These are phyloP conservation scores for Protomyces gravidus DNA, from an alignment of 1,139 yeast species.

Conservation along the genomic window DNA sequence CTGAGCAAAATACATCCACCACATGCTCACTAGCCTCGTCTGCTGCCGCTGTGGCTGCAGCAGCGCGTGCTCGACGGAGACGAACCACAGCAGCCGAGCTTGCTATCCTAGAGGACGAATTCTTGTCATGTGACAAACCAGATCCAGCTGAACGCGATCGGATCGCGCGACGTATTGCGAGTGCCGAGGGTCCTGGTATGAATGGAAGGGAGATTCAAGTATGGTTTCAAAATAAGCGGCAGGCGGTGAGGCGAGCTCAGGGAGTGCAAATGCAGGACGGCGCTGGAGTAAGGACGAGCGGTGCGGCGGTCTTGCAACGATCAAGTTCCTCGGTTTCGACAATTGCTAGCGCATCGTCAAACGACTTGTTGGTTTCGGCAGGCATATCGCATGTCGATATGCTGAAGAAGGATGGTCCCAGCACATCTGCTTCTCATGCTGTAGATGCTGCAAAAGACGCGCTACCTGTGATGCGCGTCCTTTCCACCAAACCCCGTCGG, in stretches of 20 bases:
- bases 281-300: neutral
- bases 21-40: too few species aligned
- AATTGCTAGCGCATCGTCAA: neutral
- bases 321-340: neutral
- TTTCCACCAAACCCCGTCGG: neutral
- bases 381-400: neutral
- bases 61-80: constrained; percentile 89
- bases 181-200: constrained; percentile 16
- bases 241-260: constrained; percentile 52
- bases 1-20: too few species aligned
- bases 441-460: neutral
- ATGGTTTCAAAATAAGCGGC: constrained; percentile 97
- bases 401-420: neutral
- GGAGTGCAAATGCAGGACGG: neutral
- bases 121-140: constrained; percentile 72
- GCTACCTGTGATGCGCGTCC: neutral
- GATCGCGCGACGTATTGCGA: constrained; percentile 9
- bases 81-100: constrained; percentile 88
- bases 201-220: constrained; percentile 42
- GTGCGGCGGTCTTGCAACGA: neutral
- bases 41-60: constrained; percentile 72
- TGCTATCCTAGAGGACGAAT: constrained; percentile 72
- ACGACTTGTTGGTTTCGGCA: neutral
- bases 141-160: constrained; percentile 68
- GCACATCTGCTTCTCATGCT: neutral